Evolutionary conservation across 495 filamentous ascomycete genomes (phyloP).

Genomic region (Neurospora sublineolata): DNA sequence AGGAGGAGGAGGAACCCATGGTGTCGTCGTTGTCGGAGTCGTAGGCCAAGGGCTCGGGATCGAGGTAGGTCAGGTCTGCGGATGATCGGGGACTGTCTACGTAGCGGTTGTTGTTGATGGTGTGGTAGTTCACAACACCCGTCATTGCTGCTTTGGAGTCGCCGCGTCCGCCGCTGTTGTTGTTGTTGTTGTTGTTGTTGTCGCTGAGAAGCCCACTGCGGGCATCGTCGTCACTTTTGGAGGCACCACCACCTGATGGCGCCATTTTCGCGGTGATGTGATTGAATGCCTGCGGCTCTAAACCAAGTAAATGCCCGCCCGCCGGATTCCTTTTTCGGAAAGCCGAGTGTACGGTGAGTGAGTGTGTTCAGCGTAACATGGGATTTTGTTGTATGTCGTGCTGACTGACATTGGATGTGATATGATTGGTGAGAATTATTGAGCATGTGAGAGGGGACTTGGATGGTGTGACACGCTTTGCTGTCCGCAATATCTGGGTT

Average conservation of each 20-base stretch:
- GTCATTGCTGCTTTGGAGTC: background rate
- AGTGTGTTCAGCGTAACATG: background rate
- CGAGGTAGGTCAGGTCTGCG: background rate
- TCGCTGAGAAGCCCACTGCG: background rate
- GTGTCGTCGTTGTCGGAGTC: background rate
- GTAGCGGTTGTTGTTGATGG: background rate
- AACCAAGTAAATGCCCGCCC: background rate
- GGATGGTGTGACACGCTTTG: background rate
- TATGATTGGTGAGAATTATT: background rate
- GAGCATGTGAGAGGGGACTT: background rate
- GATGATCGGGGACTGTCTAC: background rate
- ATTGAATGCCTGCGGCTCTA: background rate
- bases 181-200: background rate
- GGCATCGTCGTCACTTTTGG: background rate
- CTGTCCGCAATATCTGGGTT: background rate
- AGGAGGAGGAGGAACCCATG: background rate
- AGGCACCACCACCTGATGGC: background rate
- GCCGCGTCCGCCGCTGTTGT: background rate
- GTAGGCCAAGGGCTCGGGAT: background rate
- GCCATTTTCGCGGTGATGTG: background rate
- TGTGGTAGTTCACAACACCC: background rate
- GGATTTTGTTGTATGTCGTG: background rate
- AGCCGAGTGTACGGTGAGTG: background rate
- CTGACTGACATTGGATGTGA: background rate
- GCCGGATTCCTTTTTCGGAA: background rate